Evolutionary conservation across 306 rosid genomes (phyloP), one percentile per base, ranked within the genome.

Genomic region (Vigna angularis): DNA sequence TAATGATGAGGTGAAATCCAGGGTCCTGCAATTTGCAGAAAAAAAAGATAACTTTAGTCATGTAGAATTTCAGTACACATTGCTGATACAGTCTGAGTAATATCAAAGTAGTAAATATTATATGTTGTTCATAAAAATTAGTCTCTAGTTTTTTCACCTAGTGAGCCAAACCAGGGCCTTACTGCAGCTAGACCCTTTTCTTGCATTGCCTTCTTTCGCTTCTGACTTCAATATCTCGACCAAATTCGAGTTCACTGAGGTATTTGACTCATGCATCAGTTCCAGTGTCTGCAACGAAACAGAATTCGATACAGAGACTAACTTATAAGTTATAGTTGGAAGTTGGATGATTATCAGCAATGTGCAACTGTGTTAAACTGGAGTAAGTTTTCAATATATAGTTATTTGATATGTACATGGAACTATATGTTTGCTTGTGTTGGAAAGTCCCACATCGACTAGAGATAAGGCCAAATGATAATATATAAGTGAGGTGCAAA

Each of bases 151-250:
- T 66, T 30, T 57, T 75, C 77, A 91, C 97, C 97, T 90, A 76
- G 96, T 86, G 38, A 91, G 96, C 98, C 97, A 94, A 65, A 91
- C 87, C 68, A 94, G n/a, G 72, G 98, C 91, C 75, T 78, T 90
- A 72, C 96, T 89, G 71, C 93, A 90, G 79, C 94, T 90, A 36
- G 71, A 57, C 5, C 74, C 80, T 18, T 89, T 85, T 79, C 85
- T 68, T 48, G 92, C 85, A 26, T 3, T 82, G 71, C 93, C 95
- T 64, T 88, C 83, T 5, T 7, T 86, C 36, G 72, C 75, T 79
- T 94, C 98, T 22, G 74, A 82, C 81, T 87, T 92, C 82, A 94
- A 66, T 17, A 94, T 85, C 84, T 94, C 97, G 34, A 87, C 93
- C 90, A 94, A 40, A 83, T 92, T 90, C 38, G 93, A 85, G 71